Evolutionary conservation across 2,329 filamentous ascomycete genomes (phyloP).

Genomic region (Huntiella omanensis): DNA sequence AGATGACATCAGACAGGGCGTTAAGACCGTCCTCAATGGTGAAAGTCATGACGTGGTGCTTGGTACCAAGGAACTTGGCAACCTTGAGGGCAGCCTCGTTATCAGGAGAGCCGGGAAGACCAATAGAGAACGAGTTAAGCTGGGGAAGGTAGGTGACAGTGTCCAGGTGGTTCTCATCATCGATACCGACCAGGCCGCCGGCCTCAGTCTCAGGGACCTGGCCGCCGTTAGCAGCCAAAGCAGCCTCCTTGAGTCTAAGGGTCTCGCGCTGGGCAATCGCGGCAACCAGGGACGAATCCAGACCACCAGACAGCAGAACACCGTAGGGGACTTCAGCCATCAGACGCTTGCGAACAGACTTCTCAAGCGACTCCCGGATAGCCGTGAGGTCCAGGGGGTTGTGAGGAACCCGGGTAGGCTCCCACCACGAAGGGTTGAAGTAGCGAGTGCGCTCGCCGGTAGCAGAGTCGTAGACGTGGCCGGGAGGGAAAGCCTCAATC

Average conservation of each 20-base stretch:
- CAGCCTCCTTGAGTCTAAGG: constrained; percentile 50
- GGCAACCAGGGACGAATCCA: constrained; percentile 89
- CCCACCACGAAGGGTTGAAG: constrained; percentile 85
- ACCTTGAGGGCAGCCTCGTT: constrained; percentile 83
- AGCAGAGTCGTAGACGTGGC: constrained; percentile 89
- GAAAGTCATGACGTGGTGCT: constrained; percentile 96
- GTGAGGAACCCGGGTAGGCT: constrained; percentile 57
- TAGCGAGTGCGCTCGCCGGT: constrained; percentile 73
- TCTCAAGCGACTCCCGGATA: constrained; percentile 68
- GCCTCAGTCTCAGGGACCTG: constrained; percentile 35
- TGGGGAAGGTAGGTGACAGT: constrained; percentile 84
- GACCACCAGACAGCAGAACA: constrained; percentile 80
- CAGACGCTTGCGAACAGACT: constrained; percentile 81
- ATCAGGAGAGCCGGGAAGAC: constrained; percentile 80
- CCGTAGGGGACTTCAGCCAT: constrained; percentile 99
- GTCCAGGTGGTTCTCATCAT: constrained; percentile 74
- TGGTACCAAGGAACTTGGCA: constrained; percentile 89
- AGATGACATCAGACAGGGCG: constrained; percentile 92
- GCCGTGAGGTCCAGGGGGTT: constrained; percentile 68
- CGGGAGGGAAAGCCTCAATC: constrained; percentile 84
- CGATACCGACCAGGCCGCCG: constrained; percentile 69
- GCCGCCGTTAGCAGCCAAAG: constrained; percentile 29
- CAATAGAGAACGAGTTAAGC: constrained; percentile 97
- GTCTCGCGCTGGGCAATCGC: constrained; percentile 92
- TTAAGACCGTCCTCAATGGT: constrained; percentile 95